phyloP scores from a whole-genome alignment of 176 grass and related monocot genomes.

The Raddia distichophylla region DNA sequence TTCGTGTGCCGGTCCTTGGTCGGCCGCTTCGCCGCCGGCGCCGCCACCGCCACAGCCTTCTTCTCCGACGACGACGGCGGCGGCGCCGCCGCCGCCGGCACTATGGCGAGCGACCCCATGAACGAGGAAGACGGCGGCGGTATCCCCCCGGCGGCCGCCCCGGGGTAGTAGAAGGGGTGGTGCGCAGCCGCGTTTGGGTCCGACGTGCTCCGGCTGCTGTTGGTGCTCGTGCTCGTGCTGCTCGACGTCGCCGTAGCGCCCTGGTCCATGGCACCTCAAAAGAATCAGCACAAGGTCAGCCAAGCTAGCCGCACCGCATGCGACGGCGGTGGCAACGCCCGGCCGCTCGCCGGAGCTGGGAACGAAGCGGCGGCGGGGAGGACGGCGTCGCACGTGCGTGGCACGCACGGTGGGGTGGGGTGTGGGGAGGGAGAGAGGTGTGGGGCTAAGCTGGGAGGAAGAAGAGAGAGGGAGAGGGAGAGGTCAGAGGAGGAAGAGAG shows the following conservation, averaged over 20 bases:
- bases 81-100: constrained; percentile 6
- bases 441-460: constrained; percentile 47
- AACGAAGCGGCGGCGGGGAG: background rate
- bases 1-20: constrained; percentile 96
- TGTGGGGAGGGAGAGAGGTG: constrained; percentile 31
- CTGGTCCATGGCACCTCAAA: constrained; percentile 34
- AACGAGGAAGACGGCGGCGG: constrained; percentile 42
- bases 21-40: constrained; percentile 47
- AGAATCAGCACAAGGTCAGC: constrained; percentile 3
- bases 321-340: background rate
- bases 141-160: background rate
- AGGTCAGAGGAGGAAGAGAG: constrained; percentile 33
- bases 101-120: constrained; percentile 72
- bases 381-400: constrained; percentile 42
- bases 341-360: constrained; percentile 24
- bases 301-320: constrained; percentile 22
- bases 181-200: constrained; percentile 56
- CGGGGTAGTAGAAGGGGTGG: constrained; percentile 64
- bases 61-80: constrained; percentile 28
- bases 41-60: constrained; percentile 35
- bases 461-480: constrained; percentile 33
- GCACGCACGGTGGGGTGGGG: constrained; percentile 33
- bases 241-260: constrained; percentile 60
- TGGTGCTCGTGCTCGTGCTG: constrained; percentile 85
- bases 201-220: constrained; percentile 86